Percentiles rank a stretch among this genome's conserved stretches.
Evolutionary conservation across 164 flowering plant species (phyloP).

Genomic region (Pachysandra terminalis): DNA sequence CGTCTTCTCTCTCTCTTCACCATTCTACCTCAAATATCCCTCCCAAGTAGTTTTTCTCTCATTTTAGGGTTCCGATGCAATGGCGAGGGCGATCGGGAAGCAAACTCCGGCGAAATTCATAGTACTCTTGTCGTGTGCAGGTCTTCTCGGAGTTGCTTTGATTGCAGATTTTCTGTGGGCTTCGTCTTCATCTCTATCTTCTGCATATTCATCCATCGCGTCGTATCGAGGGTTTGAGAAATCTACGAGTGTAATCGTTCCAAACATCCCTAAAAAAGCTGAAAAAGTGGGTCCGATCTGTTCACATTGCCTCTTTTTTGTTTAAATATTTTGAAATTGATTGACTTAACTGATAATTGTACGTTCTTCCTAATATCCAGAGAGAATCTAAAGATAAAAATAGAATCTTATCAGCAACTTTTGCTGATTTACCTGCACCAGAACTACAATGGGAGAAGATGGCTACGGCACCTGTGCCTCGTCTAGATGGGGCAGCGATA

Average conservation of each 20-base stretch:
- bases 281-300: conserved; percentile 11
- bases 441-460: conserved; percentile 78
- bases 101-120: conserved; percentile 17
- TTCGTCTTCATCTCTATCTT: conserved; percentile 37
- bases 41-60: background rate
- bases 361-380: conserved; percentile 11
- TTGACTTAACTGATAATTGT: background rate
- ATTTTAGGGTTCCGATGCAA: conserved; percentile 14
- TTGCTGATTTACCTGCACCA: conserved; percentile 79
- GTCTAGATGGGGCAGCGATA: conserved; percentile 76
- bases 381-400: conserved; percentile 8
- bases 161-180: conserved; percentile 48
- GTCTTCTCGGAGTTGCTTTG: conserved; percentile 40
- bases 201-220: conserved; percentile 13
- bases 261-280: background rate
- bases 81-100: conserved; percentile 26
- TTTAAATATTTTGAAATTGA: background rate
- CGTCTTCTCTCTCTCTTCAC: conserved; percentile 14
- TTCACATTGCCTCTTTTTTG: background rate
- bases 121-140: conserved; percentile 17
- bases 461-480: conserved; percentile 79
- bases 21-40: no score
- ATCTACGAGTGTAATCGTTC: conserved; percentile 6
- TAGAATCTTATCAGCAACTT: conserved; percentile 57
- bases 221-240: conserved; percentile 22